Conservation (phyloP, 2,329 filamentous ascomycete genomes). For the Massarina eburnea region DNA sequence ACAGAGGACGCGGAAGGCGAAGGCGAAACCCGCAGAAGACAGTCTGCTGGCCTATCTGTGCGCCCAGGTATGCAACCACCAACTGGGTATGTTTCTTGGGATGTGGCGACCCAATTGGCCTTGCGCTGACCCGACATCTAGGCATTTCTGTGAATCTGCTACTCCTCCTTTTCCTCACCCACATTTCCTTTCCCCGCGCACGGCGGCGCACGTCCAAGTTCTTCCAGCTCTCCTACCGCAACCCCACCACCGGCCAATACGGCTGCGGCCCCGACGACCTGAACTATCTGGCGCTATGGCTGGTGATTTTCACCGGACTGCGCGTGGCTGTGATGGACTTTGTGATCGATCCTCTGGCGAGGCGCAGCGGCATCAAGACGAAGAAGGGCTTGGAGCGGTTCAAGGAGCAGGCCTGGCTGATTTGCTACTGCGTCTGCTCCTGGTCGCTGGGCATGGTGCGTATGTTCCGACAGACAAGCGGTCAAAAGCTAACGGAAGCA, state of each 20-base stretch:
- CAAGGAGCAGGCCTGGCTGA: slow-evolving; percentile 90
- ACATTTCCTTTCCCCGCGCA: slow-evolving; percentile 79
- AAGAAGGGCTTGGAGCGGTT: slow-evolving; percentile 79
- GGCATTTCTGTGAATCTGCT: slow-evolving; percentile 85
- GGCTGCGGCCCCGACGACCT: slow-evolving; percentile 77
- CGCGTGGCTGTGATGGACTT: slow-evolving; percentile 87
- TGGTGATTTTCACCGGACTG: slow-evolving; percentile 83
- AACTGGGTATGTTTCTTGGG: slow-evolving; percentile 65
- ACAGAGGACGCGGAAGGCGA: slow-evolving; percentile 17
- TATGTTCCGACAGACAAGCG: slow-evolving; percentile 14
- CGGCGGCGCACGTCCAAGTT: slow-evolving; percentile 82
- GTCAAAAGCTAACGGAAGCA: slow-evolving; percentile 42
- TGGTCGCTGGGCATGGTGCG: slow-evolving; percentile 81
- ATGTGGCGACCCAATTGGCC: neutral
- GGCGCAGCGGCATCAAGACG: slow-evolving; percentile 70
- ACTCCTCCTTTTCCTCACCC: slow-evolving; percentile 77
- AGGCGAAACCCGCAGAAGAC: slow-evolving; percentile 62
- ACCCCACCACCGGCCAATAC: slow-evolving; percentile 68
- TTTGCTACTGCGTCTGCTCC: slow-evolving; percentile 79
- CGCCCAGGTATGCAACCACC: slow-evolving; percentile 74
- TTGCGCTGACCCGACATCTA: slow-evolving; percentile 39
- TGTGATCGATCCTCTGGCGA: slow-evolving; percentile 75
- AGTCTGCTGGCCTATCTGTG: slow-evolving; percentile 62
- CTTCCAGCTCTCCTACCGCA: slow-evolving; percentile 83
- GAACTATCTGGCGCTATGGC: slow-evolving; percentile 74